Conservation (phyloP, 208 protist genomes). For the Wallacemonas sp. region DNA sequence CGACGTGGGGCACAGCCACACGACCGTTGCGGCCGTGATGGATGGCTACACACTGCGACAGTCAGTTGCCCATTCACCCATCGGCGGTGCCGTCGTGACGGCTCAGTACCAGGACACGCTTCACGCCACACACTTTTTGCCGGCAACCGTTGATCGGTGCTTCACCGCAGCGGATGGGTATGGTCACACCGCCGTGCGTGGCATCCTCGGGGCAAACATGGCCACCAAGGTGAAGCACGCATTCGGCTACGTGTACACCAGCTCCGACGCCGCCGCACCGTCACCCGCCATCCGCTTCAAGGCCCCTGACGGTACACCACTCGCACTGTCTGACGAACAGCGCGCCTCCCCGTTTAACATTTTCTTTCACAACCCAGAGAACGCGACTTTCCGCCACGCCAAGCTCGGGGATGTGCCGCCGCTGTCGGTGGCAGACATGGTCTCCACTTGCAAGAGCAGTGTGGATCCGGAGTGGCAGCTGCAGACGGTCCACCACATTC, state of each 20-base stretch:
- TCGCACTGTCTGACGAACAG: conserved; percentile 27
- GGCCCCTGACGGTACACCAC: conserved; percentile 44
- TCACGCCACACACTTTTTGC: conserved; percentile 6
- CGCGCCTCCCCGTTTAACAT: conserved; percentile 52
- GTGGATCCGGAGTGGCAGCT: conserved; percentile 80
- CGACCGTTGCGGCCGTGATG: conserved; percentile 69
- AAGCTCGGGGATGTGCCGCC: neutral
- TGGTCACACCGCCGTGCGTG: conserved; percentile 4
- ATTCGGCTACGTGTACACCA: conserved; percentile 20
- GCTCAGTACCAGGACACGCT: conserved; percentile 33
- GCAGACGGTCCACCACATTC: conserved; percentile 62
- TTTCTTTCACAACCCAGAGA: conserved; percentile 38
- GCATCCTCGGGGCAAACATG: conserved; percentile 8
- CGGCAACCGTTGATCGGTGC: conserved; percentile 17
- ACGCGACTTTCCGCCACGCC: conserved; percentile 1
- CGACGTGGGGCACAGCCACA: conserved; percentile 76
- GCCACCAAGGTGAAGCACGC: conserved; percentile 34
- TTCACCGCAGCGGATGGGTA: conserved; percentile 5
- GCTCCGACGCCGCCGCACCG: conserved; percentile 8
- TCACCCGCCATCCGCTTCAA: conserved; percentile 11
- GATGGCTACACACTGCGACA: conserved; percentile 80
- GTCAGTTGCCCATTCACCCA: conserved; percentile 36
- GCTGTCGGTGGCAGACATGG: conserved; percentile 36
- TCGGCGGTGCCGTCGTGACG: conserved; percentile 61
- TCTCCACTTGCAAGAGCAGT: conserved; percentile 39